These are phyloP conservation scores for Cajanus cajan DNA, from an alignment of 306 rosid genomes.

Conservation along the genomic window DNA sequence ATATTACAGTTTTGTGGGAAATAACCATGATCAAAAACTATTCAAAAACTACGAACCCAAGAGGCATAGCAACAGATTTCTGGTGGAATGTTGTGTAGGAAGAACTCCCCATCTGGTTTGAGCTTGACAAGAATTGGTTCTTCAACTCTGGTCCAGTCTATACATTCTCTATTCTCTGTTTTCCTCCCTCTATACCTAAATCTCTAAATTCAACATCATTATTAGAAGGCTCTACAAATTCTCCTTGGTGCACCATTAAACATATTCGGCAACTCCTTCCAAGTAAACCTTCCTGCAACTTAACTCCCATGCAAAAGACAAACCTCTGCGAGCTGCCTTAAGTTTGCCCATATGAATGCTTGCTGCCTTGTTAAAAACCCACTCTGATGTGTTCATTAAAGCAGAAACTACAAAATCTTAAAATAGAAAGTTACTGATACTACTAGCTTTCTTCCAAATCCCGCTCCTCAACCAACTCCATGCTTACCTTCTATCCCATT, in stretches of 20 bases:
- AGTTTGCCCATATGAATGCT: not conserved
- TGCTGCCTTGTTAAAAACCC: not conserved
- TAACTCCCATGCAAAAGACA: not conserved
- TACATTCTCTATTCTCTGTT: not conserved
- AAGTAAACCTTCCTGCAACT: not conserved
- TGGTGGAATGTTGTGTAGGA: not conserved
- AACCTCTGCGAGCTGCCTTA: not conserved
- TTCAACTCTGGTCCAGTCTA: not conserved
- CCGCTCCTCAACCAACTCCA: not conserved
- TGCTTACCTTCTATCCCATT: not conserved
- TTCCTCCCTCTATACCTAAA: not conserved
- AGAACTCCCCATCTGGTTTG: not conserved
- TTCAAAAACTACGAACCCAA: not conserved
- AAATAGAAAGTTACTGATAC: not conserved
- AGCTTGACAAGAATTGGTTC: not conserved
- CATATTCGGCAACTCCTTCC: not conserved
- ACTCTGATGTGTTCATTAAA: not conserved
- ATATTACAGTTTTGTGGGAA: not conserved
- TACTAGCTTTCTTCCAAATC: not conserved
- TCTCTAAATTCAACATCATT: not conserved
- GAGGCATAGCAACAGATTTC: not conserved
- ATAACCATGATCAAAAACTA: not conserved
- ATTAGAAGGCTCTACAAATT: not conserved
- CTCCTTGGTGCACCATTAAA: not conserved
- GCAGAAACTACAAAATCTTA: not conserved